phyloP scores from a whole-genome alignment of 2,329 filamentous ascomycete genomes.

The Chrysoporthe deuterocubensis region DNA sequence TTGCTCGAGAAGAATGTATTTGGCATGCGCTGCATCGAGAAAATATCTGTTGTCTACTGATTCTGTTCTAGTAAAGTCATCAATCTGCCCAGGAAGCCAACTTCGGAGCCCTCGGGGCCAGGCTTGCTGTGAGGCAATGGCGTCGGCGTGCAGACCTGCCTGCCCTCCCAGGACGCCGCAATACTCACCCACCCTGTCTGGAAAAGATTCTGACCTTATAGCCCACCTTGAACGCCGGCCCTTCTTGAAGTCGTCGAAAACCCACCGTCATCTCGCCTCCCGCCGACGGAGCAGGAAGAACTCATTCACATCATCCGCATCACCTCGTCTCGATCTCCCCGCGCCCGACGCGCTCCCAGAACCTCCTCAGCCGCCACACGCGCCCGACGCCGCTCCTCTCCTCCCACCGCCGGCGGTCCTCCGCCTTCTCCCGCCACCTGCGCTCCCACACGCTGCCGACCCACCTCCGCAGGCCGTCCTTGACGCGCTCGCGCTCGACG shows the following conservation, averaged over 20 bases:
- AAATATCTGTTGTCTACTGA: constrained; percentile 1
- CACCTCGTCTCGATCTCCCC: constrained; percentile 39
- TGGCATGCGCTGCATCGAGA: background rate
- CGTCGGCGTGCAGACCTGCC: background rate
- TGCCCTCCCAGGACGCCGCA: background rate
- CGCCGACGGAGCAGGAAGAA: no score
- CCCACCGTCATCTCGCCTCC: background rate
- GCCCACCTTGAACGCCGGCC: background rate
- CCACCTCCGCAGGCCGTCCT: constrained; percentile 68
- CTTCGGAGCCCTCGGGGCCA: no score
- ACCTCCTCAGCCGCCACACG: constrained; percentile 65
- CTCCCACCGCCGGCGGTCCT: constrained; percentile 52
- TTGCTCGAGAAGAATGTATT: constrained; percentile 5
- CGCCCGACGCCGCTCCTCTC: constrained; percentile 57
- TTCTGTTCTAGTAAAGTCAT: background rate
- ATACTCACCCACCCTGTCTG: background rate
- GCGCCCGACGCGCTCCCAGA: constrained; percentile 66
- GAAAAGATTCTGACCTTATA: background rate
- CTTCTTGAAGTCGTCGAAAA: background rate
- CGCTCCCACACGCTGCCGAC: constrained; percentile 62
- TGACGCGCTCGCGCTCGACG: constrained; percentile 69
- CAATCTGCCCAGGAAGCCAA: no score
- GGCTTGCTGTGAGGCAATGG: background rate
- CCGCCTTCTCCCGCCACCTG: constrained; percentile 54
- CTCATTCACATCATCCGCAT: background rate